Evolutionary conservation across 2,329 filamentous ascomycete species (phyloP).

Genomic region (Stemphylium lycopersici): DNA sequence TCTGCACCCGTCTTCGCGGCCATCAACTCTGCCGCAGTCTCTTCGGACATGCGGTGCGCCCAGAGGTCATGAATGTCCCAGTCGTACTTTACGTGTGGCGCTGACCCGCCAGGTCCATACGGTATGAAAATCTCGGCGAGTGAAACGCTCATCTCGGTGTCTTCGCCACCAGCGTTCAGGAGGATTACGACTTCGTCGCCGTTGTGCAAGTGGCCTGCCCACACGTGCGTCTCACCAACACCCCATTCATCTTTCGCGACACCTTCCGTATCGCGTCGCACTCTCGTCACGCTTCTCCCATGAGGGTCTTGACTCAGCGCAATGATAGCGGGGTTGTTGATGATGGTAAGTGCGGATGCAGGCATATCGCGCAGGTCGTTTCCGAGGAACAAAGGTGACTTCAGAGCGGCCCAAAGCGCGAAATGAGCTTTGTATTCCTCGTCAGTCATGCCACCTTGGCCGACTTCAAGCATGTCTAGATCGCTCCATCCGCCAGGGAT

Average conservation of each 20-base stretch:
- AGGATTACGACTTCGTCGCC: slow-evolving; percentile 32
- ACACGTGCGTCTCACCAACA: slow-evolving; percentile 34
- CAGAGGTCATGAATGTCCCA: slow-evolving; percentile 35
- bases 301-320: slow-evolving; percentile 35
- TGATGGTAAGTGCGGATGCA: slow-evolving; percentile 48
- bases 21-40: slow-evolving; percentile 22
- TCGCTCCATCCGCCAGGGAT: slow-evolving; percentile 40
- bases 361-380: slow-evolving; percentile 49
- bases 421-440: slow-evolving; percentile 50
- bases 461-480: slow-evolving; percentile 41
- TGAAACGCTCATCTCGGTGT: slow-evolving; percentile 27
- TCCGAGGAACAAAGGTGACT: slow-evolving; percentile 53
- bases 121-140: slow-evolving; percentile 33
- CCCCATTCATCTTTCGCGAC: slow-evolving; percentile 31
- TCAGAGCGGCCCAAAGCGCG: slow-evolving; percentile 51
- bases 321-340: slow-evolving; percentile 45
- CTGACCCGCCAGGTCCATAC: slow-evolving; percentile 31
- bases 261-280: slow-evolving; percentile 23
- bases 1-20: slow-evolving; percentile 14
- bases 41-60: slow-evolving; percentile 28
- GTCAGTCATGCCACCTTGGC: slow-evolving; percentile 37
- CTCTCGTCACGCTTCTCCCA: slow-evolving; percentile 30
- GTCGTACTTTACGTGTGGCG: slow-evolving; percentile 29
- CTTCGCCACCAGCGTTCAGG: slow-evolving; percentile 26
- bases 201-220: slow-evolving; percentile 29